Evolutionary conservation across 1,139 yeast species (phyloP), one percentile per base, ranked within the genome.

Genomic region (Yamadazyma pseudoaaseri): DNA sequence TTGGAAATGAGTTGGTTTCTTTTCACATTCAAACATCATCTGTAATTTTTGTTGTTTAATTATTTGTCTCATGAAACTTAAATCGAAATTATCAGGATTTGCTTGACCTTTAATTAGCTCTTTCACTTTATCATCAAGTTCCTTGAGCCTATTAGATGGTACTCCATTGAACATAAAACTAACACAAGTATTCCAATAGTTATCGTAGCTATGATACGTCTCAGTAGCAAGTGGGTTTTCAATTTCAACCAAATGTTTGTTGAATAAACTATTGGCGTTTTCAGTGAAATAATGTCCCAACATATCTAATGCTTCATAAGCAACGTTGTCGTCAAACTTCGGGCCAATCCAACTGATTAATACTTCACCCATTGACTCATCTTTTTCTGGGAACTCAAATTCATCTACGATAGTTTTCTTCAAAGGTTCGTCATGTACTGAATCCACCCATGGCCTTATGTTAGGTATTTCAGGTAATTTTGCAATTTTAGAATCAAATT

Each of bases 261-360:
- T 77, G 43, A 86, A 71, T 6, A 83, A 61, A 3, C 95, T 74
- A 49, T 83, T 73, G 9, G 95, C 71, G 42, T 92, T 67, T 45
- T 82, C 85, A 1, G 95, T 79, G 38, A 92, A 72, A 54, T 89
- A 92, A 16, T 78, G 70, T n/a, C 89, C 77, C 8, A 90, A 45
- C 42, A 84, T 70, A 32, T 85, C 86, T 11, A 86, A 56, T 0
- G 96, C 97, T 27, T 79, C 67, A 48, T 77, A 81, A 9, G 62
- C 62, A 15, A 80, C 53, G 12, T 68, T 55, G 30, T 83, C 79
- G 12, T 62, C 55, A 20, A 75, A 74, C 12, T 65, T 60, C 3
- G 96, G 96, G 7, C 97, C 97, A 35, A 86, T 72, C 95, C 96
- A 92, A 2, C 85, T 66, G 22, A 92, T 62, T 20, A 74, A 54